Percentiles rank a stretch among this genome's conserved stretches.
phyloP scores from a whole-genome alignment of 164 flowering plant genomes.

The Kingdonia uniflora region DNA sequence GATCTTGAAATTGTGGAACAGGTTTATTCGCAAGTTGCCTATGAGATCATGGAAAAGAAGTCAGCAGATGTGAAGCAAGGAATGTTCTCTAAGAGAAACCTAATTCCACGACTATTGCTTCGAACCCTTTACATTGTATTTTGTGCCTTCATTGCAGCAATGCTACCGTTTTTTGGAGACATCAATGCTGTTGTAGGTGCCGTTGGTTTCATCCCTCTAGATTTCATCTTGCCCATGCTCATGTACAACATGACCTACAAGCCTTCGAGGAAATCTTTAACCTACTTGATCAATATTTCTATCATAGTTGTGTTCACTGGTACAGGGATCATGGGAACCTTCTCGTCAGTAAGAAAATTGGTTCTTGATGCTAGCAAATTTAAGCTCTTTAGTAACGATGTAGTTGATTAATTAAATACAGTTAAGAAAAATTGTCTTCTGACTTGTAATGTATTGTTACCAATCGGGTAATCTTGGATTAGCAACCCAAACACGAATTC shows the following conservation, averaged over 20 bases:
- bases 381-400: slow-evolving; percentile 71
- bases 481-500: no score
- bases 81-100: slow-evolving; percentile 68
- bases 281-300: slow-evolving; percentile 52
- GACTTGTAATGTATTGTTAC: no score
- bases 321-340: slow-evolving; percentile 69
- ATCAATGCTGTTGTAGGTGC: slow-evolving; percentile 86
- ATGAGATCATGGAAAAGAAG: slow-evolving; percentile 83
- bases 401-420: slow-evolving; percentile 30
- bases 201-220: slow-evolving; percentile 89
- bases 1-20: no score
- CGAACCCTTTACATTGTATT: slow-evolving; percentile 60
- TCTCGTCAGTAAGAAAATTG: slow-evolving; percentile 70
- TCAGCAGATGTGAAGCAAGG: slow-evolving; percentile 82
- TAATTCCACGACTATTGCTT: slow-evolving; percentile 71
- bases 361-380: slow-evolving; percentile 74
- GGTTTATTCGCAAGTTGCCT: slow-evolving; percentile 99
- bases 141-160: slow-evolving; percentile 87
- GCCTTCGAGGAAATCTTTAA: slow-evolving; percentile 44
- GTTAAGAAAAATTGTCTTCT: no score
- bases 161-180: slow-evolving; percentile 97
- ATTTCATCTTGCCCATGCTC: slow-evolving; percentile 91
- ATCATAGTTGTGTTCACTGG: slow-evolving; percentile 71
- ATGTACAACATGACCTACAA: slow-evolving; percentile 83
- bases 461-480: no score